phyloP scores from a whole-genome alignment of 768 basidiomycete genomes.

The Russula griseocarnosa region DNA sequence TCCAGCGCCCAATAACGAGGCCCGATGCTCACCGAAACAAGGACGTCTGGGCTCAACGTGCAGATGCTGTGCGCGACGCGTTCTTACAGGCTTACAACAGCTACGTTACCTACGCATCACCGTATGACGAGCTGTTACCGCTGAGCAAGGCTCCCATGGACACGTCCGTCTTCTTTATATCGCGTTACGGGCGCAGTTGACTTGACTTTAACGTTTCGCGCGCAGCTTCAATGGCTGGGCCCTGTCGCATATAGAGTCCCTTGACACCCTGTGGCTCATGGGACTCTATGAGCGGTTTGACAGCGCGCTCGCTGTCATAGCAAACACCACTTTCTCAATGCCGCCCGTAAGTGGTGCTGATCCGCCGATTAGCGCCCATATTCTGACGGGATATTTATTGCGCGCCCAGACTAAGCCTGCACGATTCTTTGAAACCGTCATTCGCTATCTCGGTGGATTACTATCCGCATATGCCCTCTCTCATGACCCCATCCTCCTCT shows the following conservation, averaged over 20 bases:
- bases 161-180: constrained; percentile 42
- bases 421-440: constrained; percentile 85
- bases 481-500: constrained; percentile 54
- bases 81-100: constrained; percentile 65
- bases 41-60: constrained; percentile 47
- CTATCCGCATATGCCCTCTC: constrained; percentile 68
- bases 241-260: constrained; percentile 70
- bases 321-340: constrained; percentile 47
- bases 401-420: constrained; percentile 33
- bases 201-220: neutral
- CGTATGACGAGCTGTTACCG: constrained; percentile 60
- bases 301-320: constrained; percentile 54
- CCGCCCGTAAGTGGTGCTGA: constrained; percentile 35
- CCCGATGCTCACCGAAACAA: neutral
- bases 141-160: constrained; percentile 45
- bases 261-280: constrained; percentile 86
- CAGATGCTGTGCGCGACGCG: constrained; percentile 54
- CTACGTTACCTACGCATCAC: constrained; percentile 56
- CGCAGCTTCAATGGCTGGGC: constrained; percentile 78
- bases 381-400: no score
- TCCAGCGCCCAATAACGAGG: constrained; percentile 1
- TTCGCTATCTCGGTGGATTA: constrained; percentile 89
- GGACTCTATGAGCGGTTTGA: constrained; percentile 66
- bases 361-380: neutral
- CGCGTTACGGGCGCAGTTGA: neutral